Base-by-base conservation (phyloP, 2,329 filamentous ascomycete genomes). In the Dactylonectria macrodidyma region DNA sequence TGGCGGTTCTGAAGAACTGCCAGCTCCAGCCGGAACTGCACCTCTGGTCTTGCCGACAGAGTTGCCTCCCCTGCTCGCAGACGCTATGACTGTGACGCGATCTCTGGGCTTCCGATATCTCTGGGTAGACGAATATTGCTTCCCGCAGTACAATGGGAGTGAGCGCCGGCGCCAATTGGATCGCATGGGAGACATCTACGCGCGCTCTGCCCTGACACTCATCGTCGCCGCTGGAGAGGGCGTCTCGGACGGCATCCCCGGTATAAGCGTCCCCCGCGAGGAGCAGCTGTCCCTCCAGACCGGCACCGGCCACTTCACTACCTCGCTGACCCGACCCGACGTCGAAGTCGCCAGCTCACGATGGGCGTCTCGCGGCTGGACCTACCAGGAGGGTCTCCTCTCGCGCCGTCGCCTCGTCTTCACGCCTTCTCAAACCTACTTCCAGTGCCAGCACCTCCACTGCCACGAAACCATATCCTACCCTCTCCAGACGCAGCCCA, bases 101-200 rank as follows among this genome's bases (percentile, higher is more conserved):
- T 71, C 73, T 19, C 73, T 83, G 30, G 81, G 79, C 6, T 79
- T 77, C 14, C 79, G 74, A 24, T 82, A 82, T 68, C 72, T 83
- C 38, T 83, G 81, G 80, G 75, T 82, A 8, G 80, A 83, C 58
- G 77, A 74, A 11, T 81, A 78, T 60, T 83, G 81, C 62, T 75
- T 81, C 30, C 72, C 77, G 2, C 75, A 76, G 61, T 75, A 73
- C 22, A 73, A 74, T n/a, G 67, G 67, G 2, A 54, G 68, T n/a
- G 76, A 77, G 34, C 73, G 74, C 26, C 69, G 62, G 22, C 70
- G 73, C 7, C 79, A 82, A 52, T 66, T 78, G 34, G 72, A 77
- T 11, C 70, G 75, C 30, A 77, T 81, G 71, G 80, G 77, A 24
- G 76, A 79, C 41, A 80, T 82, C 26, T 81, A 81, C 66, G 65